Percentiles rank a stretch among this genome's conserved stretches.
Conservation (phyloP, 1,284 basidiomycete genomes). For the Moesziomyces globuligerus region DNA sequence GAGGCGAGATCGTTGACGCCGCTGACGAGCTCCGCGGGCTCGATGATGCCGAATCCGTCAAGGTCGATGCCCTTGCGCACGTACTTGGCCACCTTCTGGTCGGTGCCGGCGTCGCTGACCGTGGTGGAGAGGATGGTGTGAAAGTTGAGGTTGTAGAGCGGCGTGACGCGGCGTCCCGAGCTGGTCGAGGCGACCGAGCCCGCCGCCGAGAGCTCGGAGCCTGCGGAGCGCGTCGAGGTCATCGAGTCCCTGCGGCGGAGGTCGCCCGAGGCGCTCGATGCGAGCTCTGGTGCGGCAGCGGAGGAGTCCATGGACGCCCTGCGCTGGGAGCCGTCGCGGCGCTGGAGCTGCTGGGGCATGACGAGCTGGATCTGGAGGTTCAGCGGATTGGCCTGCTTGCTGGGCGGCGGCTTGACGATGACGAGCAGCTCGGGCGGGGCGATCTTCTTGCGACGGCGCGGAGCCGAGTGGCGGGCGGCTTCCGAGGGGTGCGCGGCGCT, state of each 20-base stretch:
- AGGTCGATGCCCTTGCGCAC: constrained; percentile 75
- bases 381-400: constrained; percentile 83
- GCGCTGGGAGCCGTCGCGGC: constrained; percentile 20
- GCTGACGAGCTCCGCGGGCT: constrained; percentile 56
- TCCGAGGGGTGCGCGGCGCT: constrained; percentile 19
- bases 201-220: constrained; percentile 33
- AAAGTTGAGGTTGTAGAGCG: constrained; percentile 90
- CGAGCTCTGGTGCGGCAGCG: constrained; percentile 10
- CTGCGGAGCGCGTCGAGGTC: constrained; percentile 38
- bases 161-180: constrained; percentile 78
- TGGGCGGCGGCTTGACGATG: constrained; percentile 78
- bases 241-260: constrained; percentile 48
- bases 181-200: constrained; percentile 41
- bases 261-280: constrained; percentile 9
- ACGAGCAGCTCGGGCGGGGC: constrained; percentile 61
- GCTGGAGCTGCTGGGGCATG: constrained; percentile 39
- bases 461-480: constrained; percentile 15
- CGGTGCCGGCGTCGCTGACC: constrained; percentile 90
- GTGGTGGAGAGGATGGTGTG: constrained; percentile 92
- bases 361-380: constrained; percentile 94
- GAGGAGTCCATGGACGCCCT: constrained; percentile 37
- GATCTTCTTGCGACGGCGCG: constrained; percentile 31
- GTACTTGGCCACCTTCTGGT: constrained; percentile 92
- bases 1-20: constrained; percentile 53
- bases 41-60: constrained; percentile 66